Evolutionary conservation across 73 alveolate genomes (phyloP).

Genomic region (Paramecium primaurelia): DNA sequence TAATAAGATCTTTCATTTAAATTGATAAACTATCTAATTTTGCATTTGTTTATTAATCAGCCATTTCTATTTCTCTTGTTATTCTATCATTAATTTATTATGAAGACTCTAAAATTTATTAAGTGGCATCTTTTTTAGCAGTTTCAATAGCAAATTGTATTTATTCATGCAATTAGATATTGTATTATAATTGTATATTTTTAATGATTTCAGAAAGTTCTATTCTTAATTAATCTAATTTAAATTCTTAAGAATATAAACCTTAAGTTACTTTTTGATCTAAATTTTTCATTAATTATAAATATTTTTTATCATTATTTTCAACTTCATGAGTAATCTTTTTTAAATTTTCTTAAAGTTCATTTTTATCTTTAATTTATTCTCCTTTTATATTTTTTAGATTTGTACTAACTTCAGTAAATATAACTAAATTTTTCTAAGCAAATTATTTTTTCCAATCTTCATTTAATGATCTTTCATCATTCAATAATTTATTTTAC

Average conservation of each 20-base stretch:
- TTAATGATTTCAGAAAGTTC: not conserved
- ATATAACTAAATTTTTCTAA: not conserved
- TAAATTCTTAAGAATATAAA: not conserved
- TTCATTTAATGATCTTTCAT: not conserved
- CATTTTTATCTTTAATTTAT: not conserved
- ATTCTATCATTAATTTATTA: slow-evolving; percentile 18
- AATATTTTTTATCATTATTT: not conserved
- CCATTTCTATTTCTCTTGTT: not conserved
- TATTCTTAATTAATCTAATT: not conserved
- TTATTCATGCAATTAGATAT: not conserved
- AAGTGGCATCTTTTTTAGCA: not conserved
- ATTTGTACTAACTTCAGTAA: slow-evolving; percentile 2
- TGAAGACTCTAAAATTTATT: not conserved
- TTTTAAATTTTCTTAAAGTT: not conserved
- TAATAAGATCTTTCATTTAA: not conserved
- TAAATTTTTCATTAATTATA: not conserved
- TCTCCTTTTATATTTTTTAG: not conserved
- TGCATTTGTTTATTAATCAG: not conserved
- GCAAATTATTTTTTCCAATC: slow-evolving; percentile 36
- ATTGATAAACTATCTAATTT: not conserved
- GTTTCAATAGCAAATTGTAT: not conserved
- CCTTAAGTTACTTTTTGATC: not conserved
- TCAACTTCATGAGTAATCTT: not conserved
- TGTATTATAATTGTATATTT: not conserved
- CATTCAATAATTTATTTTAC: not conserved